phyloP scores from a whole-genome alignment of 352 stramenopile genomes.

The Pythium phragmiticola region DNA sequence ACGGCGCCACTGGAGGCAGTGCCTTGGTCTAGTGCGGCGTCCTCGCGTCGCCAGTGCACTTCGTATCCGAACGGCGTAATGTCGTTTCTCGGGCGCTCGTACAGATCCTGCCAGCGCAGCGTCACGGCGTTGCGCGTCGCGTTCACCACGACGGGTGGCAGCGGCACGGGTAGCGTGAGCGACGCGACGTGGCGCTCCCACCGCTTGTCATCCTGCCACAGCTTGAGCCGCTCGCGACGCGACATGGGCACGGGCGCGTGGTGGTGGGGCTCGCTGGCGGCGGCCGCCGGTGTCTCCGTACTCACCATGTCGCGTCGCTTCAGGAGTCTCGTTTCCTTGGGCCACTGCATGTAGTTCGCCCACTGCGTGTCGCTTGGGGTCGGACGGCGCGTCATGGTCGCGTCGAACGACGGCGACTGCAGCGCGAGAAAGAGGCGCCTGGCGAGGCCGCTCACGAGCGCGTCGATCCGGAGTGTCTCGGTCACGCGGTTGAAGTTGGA shows the following conservation, averaged over 20 bases:
- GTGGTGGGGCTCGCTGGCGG: too few relatives aligned
- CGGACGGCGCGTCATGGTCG: constrained; percentile 52
- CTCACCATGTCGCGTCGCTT: constrained; percentile 32
- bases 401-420: constrained; percentile 53
- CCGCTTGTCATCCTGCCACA: constrained; percentile 76
- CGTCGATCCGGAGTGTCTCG: constrained; percentile 43
- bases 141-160: constrained; percentile 60
- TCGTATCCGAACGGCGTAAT: constrained; percentile 72
- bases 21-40: constrained; percentile 6
- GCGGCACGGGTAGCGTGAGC: constrained; percentile 65
- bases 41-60: constrained; percentile 45
- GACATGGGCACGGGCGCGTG: constrained; percentile 38
- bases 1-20: constrained; percentile 14
- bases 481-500: constrained; percentile 78
- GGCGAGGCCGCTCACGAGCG: constrained; percentile 37
- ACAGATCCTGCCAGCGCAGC: constrained; percentile 75
- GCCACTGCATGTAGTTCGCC: constrained; percentile 61
- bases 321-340: constrained; percentile 46
- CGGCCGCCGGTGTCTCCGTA: constrained; percentile 4
- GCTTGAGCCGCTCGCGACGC: constrained; percentile 70
- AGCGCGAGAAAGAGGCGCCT: constrained; percentile 45
- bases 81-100: constrained; percentile 56
- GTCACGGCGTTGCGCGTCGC: constrained; percentile 47
- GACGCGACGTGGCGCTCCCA: constrained; percentile 66
- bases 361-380: constrained; percentile 36